Evolutionary conservation across 306 rosid genomes (phyloP), one percentile per base, ranked within the genome.

Genomic region (Arachis stenosperma): DNA sequence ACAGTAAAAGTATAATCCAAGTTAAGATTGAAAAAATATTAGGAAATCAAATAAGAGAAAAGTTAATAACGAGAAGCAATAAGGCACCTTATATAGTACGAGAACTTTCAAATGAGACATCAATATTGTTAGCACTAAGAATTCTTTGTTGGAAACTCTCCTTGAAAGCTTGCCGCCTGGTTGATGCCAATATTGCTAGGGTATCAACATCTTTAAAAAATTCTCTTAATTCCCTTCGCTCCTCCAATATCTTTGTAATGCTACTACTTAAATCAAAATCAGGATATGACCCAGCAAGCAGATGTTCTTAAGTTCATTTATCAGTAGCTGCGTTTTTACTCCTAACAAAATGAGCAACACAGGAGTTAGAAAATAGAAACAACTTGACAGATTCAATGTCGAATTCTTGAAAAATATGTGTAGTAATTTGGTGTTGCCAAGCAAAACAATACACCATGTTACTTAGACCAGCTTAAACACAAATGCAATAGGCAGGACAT

Each of bases 31-130:
- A 59, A n/a, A 17, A 29, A n/a, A 60, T 33, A 61, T 59, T 2
- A 61, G 13, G 37, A 66, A 52, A 61, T 29, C 64, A 22, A 61
- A 43, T 27, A 69, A 55, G 76, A 69, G 63, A 73, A 40, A 62
- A 69, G 42, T 29, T 44, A 76, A 52, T 36, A 54, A 37, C 17
- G 22, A 61, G 9, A 63, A 68, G 17, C 48, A 69, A 55, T 42
- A 64, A 63, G 50, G 65, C 61, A 93, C 98, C 98, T 93, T 77
- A 93, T 75, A 81, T 81, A 93, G 81, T 93, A 93, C 29, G 98
- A 97, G 65, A 93, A 93, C 60, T 71, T 83, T 90, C 96, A 62
- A 93, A 87, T 33, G 94, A 83, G 76, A 86, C 90, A 62, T 84
- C 89, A 79, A 88, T 89, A 64, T 81, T 79, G 42, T 85, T 89